Conservation (phyloP, 1,139 yeast genomes). For the Yamadazyma diospyri region DNA sequence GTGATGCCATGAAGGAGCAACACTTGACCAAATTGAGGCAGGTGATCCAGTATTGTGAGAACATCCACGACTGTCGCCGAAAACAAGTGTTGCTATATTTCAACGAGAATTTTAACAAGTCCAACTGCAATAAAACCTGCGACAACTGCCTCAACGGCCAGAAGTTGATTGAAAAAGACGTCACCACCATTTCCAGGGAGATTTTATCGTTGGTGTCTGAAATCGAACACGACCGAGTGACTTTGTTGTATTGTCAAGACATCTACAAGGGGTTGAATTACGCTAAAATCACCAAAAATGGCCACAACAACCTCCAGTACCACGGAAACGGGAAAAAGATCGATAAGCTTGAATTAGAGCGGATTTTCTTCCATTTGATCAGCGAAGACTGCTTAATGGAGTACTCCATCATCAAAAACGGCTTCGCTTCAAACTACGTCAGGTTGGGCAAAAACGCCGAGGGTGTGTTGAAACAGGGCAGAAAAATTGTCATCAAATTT, state of each 20-base stretch:
- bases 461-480: conserved; percentile 40
- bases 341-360: conserved; percentile 67
- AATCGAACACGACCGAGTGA: conserved; percentile 60
- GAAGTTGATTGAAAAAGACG: conserved; percentile 58
- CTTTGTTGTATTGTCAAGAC: conserved; percentile 79
- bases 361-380: conserved; percentile 75
- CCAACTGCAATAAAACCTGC: conserved; percentile 67
- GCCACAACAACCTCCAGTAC: conserved; percentile 55
- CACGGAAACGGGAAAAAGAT: conserved; percentile 71
- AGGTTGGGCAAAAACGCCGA: conserved; percentile 53
- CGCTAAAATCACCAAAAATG: conserved; percentile 56
- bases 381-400: conserved; percentile 69
- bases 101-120: conserved; percentile 73
- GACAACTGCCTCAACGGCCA: conserved; percentile 71
- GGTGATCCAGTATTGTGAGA: conserved; percentile 90
- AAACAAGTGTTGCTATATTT: conserved; percentile 86
- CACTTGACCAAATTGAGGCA: conserved; percentile 76
- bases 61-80: conserved; percentile 85
- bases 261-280: conserved; percentile 72
- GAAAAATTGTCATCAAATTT: conserved; percentile 38
- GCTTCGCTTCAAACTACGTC: conserved; percentile 78
- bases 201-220: conserved; percentile 58
- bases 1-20: conserved; percentile 63
- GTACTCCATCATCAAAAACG: conserved; percentile 66
- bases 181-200: conserved; percentile 60